phyloP scores from a whole-genome alignment of 176 grass and related monocot species.

The Rhynchospora breviuscula region DNA sequence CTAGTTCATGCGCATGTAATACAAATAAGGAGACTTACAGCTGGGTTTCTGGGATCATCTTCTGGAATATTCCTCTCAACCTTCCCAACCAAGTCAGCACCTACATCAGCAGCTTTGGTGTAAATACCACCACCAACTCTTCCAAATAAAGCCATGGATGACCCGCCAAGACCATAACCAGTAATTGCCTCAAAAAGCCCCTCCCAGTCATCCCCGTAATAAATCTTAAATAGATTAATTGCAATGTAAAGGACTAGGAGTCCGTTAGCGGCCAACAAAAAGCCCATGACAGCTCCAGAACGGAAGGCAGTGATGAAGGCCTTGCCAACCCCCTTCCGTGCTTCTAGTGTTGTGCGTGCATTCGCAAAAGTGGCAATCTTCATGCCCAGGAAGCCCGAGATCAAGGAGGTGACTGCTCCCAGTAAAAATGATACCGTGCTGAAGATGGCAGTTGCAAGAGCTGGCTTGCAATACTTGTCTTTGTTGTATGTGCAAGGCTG shows the following conservation, averaged over 20 bases:
- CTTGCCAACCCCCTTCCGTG: constrained; percentile 87
- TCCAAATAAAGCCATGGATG: constrained; percentile 92
- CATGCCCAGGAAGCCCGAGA: constrained; percentile 96
- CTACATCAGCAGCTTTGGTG: constrained; percentile 96
- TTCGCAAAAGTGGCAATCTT: constrained; percentile 95
- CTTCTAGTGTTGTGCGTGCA: constrained; percentile 86
- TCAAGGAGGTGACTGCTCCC: constrained; percentile 73
- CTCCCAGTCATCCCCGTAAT: constrained; percentile 96
- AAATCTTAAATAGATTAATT: constrained; percentile 79
- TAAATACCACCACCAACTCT: constrained; percentile 94
- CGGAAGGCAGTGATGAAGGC: constrained; percentile 84
- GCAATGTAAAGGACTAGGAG: constrained; percentile 80
- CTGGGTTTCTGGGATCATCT: constrained; percentile 93
- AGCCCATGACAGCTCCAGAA: constrained; percentile 96
- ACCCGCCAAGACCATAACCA: constrained; percentile 90
- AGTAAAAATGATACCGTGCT: constrained; percentile 87
- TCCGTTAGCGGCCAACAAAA: constrained; percentile 91
- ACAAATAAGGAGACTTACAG: constrained; percentile 44
- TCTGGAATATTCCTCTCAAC: constrained; percentile 91
- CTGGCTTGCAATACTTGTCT: constrained; percentile 83
- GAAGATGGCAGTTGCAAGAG: constrained; percentile 80
- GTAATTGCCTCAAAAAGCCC: constrained; percentile 90
- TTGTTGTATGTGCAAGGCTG: constrained; percentile 87
- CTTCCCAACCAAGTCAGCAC: constrained; percentile 89
- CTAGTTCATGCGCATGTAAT: not conserved